Conservation (phyloP, 805 yeast genomes). For the Cyberlindnera mrakii region DNA sequence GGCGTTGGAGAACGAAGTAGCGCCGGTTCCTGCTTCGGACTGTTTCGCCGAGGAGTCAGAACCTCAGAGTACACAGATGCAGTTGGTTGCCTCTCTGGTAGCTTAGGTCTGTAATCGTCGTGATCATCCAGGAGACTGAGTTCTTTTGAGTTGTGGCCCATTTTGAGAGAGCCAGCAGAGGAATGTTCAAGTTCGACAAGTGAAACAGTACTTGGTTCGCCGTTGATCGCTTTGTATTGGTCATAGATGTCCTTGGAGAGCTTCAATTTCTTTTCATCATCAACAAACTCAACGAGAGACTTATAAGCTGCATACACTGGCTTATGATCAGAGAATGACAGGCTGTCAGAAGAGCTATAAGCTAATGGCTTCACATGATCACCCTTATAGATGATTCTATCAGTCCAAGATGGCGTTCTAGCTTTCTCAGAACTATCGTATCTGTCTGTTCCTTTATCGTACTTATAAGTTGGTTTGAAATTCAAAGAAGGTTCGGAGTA, state of each 20-base stretch:
- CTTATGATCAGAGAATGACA: constrained; percentile 79
- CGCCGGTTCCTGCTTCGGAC: constrained; percentile 4
- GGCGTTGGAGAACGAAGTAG: too few relatives aligned
- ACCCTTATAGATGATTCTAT: constrained; percentile 70
- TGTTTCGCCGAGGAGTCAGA: constrained; percentile 17
- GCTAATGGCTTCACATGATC: constrained; percentile 51
- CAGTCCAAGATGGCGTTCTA: constrained; percentile 96
- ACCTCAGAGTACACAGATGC: constrained; percentile 10
- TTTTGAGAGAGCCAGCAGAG: not conserved
- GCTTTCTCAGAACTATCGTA: constrained; percentile 92
- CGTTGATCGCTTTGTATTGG: constrained; percentile 38
- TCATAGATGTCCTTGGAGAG: constrained; percentile 56
- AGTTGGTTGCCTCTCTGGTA: constrained; percentile 13
- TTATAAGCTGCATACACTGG: constrained; percentile 84
- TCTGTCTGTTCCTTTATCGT: constrained; percentile 70
- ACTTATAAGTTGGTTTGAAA: constrained; percentile 89
- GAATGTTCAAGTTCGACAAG: constrained; percentile 16
- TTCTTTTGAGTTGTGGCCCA: not conserved
- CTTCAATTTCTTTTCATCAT: constrained; percentile 51
- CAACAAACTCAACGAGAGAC: constrained; percentile 60
- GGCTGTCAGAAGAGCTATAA: constrained; percentile 57
- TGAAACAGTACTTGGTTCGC: constrained; percentile 21
- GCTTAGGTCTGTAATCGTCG: constrained; percentile 12
- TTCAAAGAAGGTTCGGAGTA: constrained; percentile 71
- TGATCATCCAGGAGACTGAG: constrained; percentile 21